phyloP scores from a whole-genome alignment of 371 early-diverging fungal genomes.

The Actinomucor elegans region DNA sequence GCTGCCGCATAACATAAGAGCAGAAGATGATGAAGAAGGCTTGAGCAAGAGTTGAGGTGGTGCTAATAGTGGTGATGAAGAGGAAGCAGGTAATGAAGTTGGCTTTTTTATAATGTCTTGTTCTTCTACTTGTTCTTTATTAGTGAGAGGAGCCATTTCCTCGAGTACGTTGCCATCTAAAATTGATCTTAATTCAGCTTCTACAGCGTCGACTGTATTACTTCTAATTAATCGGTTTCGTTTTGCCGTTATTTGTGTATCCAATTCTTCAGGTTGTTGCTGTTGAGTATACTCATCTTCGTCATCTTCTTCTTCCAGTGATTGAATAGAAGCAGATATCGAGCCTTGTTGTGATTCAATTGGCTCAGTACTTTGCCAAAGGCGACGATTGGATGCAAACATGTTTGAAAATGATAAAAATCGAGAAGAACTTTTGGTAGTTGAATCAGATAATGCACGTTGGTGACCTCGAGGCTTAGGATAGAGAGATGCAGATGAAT shows the following conservation, averaged over 20 bases:
- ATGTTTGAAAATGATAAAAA: constrained; percentile 35
- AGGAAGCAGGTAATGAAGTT: not conserved
- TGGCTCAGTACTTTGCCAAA: constrained; percentile 15
- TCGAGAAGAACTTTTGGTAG: constrained; percentile 3
- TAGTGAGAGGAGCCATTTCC: not conserved
- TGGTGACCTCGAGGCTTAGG: constrained; percentile 25
- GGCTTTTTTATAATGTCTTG: not conserved
- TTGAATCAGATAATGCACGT: constrained; percentile 31
- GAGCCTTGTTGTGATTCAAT: too few species aligned
- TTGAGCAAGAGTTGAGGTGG: not conserved
- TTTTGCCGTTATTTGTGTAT: not conserved
- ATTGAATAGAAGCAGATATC: constrained; percentile 20
- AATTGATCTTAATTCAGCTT: constrained; percentile 61
- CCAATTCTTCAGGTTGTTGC: constrained; percentile 15
- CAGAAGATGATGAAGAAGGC: constrained; percentile 12
- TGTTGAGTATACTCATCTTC: too few species aligned
- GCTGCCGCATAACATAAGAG: constrained; percentile 16
- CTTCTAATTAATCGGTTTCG: constrained; percentile 27
- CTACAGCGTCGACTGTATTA: constrained; percentile 60
- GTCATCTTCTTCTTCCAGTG: constrained; percentile 17
- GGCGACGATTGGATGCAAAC: constrained; percentile 16
- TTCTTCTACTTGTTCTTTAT: not conserved
- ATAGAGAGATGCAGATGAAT: too few species aligned
- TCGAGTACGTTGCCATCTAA: constrained; percentile 39
- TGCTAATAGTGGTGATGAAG: not conserved